Conservation (phyloP, 768 basidiomycete species). For the Sutorius australiensis region DNA sequence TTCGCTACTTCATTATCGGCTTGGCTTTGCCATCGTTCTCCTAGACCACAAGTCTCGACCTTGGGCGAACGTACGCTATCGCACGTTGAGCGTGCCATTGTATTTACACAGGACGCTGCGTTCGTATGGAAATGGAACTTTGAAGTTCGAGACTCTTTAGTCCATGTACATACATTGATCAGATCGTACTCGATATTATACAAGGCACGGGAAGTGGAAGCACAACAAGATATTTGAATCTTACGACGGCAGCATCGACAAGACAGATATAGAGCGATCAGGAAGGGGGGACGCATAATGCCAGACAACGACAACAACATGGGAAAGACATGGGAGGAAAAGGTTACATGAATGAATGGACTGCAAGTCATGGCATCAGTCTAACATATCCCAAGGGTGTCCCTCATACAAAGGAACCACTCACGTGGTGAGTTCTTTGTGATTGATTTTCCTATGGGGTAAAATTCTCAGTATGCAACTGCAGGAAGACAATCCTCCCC, state of each 20-base stretch:
- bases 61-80: no score
- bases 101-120: no score
- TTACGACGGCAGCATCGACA: conserved; percentile 1
- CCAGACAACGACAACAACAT: neutral
- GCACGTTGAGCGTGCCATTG: no score
- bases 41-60: no score
- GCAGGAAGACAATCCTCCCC: conserved; percentile 14
- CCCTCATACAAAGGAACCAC: neutral
- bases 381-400: neutral
- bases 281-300: neutral
- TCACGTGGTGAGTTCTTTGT: neutral
- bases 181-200: neutral
- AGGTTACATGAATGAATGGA: neutral
- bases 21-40: no score
- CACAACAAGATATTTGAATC: neutral
- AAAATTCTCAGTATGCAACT: conserved; percentile 16
- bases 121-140: neutral
- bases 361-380: neutral
- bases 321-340: neutral
- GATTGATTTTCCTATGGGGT: neutral
- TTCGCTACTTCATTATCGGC: no score
- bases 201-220: neutral
- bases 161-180: neutral
- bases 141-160: neutral
- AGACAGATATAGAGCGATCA: conserved; percentile 1